phyloP scores from a whole-genome alignment of 2,329 filamentous ascomycete genomes.

The Aspergillus sp. region DNA sequence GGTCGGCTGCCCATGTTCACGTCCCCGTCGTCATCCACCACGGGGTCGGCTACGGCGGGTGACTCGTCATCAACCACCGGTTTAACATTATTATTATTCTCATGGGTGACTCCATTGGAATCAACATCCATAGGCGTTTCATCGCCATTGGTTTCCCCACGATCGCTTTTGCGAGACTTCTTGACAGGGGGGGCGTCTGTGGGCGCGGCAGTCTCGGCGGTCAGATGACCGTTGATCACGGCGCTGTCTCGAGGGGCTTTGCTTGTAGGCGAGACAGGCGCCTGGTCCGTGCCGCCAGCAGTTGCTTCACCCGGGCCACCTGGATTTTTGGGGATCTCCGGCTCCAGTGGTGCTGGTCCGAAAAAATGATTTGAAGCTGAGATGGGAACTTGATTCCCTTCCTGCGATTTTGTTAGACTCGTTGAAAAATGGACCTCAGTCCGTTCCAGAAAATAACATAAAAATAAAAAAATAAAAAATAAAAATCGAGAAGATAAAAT shows the following conservation, averaged over 20 bases:
- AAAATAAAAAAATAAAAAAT: not conserved
- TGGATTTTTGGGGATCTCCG: conserved; percentile 28
- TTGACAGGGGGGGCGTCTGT: conserved; percentile 25
- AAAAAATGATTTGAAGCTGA: conserved; percentile 47
- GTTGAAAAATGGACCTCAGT: not conserved
- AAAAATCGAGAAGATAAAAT: too few relatives aligned
- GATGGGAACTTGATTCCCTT: conserved; percentile 36
- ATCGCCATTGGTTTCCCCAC: conserved; percentile 32
- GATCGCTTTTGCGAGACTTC: conserved; percentile 35
- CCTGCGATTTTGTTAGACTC: conserved; percentile 27
- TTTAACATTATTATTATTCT: conserved; percentile 20
- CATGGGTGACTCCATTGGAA: conserved; percentile 31
- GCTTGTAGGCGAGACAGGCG: conserved; percentile 29
- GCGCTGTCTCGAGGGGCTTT: conserved; percentile 36
- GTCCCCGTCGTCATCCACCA: conserved; percentile 46
- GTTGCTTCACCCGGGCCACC: conserved; percentile 20
- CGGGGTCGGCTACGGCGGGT: conserved; percentile 23
- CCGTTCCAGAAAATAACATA: conserved; percentile 6
- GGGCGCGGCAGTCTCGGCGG: conserved; percentile 27
- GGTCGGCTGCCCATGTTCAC: conserved; percentile 38
- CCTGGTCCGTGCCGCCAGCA: conserved; percentile 31
- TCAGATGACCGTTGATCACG: conserved; percentile 38
- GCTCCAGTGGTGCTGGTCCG: conserved; percentile 43
- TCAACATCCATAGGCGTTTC: conserved; percentile 44
- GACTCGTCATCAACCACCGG: conserved; percentile 17